Evolutionary conservation across 2,329 filamentous ascomycete species (phyloP).

Genomic region (Plectosphaerella plurivora): DNA sequence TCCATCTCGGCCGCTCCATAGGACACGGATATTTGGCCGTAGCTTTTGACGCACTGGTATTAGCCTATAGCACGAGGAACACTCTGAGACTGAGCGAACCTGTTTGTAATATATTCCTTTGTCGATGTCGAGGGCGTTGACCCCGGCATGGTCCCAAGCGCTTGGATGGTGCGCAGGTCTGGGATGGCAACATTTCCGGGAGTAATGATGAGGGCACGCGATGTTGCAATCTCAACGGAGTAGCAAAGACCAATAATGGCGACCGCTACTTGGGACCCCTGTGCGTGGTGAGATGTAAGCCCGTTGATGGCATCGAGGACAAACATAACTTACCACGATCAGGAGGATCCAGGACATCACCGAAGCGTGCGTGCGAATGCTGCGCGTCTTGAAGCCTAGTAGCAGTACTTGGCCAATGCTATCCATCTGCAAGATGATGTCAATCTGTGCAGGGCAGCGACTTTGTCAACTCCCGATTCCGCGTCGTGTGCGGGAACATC

Average conservation of each 20-base stretch:
- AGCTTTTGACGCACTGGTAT: constrained; percentile 17
- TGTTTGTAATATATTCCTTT: constrained; percentile 37
- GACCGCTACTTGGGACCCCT: constrained; percentile 37
- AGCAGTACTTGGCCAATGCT: constrained; percentile 22
- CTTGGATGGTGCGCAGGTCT: constrained; percentile 28
- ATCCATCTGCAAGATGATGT: constrained; percentile 24
- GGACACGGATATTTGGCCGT: constrained; percentile 29
- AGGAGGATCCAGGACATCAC: constrained; percentile 23
- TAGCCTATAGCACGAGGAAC: not conserved
- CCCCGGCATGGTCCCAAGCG: constrained; percentile 18
- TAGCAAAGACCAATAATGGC: constrained; percentile 38
- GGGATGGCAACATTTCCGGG: constrained; percentile 29
- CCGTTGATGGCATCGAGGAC: not conserved
- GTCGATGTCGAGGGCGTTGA: constrained; percentile 10
- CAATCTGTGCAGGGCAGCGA: constrained; percentile 8
- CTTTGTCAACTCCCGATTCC: not conserved
- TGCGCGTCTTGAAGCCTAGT: constrained; percentile 18
- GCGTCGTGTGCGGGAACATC: constrained; percentile 1
- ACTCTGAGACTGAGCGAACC: constrained; percentile 16
- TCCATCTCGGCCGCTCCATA: constrained; percentile 14
- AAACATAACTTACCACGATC: constrained; percentile 19
- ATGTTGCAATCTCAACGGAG: constrained; percentile 30
- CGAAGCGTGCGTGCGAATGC: constrained; percentile 18
- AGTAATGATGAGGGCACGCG: constrained; percentile 20
- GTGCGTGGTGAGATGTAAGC: not conserved